Evolutionary conservation across 2,329 filamentous ascomycete genomes (phyloP), one percentile per base, ranked within the genome.

Genomic region (Arthrobotrys musiformis): DNA sequence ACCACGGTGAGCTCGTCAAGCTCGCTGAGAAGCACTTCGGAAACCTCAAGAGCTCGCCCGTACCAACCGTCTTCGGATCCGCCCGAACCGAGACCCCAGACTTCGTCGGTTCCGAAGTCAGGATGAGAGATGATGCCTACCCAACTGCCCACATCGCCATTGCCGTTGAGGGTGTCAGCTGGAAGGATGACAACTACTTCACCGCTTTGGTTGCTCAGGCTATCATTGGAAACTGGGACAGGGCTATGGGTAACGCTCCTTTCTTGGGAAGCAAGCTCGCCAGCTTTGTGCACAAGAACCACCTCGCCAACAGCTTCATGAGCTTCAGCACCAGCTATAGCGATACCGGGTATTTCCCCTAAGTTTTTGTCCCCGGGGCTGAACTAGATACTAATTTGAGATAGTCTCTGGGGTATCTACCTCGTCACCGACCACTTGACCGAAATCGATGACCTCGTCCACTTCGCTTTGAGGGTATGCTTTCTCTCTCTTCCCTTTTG

Each of bases 271-370:
- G 93, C 92, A 97, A 96, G 89, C 93, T 99, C 82, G 97, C 93
- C 88, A 90, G 91, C 80, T 93, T 95, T 83, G 91, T 99, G 81
- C 92, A 96, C 88, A 91, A 97, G 86, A 90, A 98, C 86, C 91
- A 94, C 85, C 89, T 99, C 79, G 95, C 95, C 85, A 99, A 97
- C 88, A 97, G 94, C 90, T 99, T 97, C 89, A 99, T 99, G 96
- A 97, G 93, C 88, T 99, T 99, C 88, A 97, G 94, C 80, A 99
- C 95, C 81, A 97, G 93, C 88, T 99, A 99, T 87, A 98, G 94
- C 84, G 95, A 99, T 85, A 99, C 95, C 84, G 95, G 94, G 93
- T 97, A 89, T 85, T 90, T 84, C 62, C 48, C 44, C 26, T 17
- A n/a, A 48, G 5, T 44, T 50, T 61, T 19, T 9, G 19, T 15